These are phyloP conservation scores for Cutaneotrichosporon cavernicola DNA, from an alignment of 1,284 basidiomycete species.

Conservation along the genomic window DNA sequence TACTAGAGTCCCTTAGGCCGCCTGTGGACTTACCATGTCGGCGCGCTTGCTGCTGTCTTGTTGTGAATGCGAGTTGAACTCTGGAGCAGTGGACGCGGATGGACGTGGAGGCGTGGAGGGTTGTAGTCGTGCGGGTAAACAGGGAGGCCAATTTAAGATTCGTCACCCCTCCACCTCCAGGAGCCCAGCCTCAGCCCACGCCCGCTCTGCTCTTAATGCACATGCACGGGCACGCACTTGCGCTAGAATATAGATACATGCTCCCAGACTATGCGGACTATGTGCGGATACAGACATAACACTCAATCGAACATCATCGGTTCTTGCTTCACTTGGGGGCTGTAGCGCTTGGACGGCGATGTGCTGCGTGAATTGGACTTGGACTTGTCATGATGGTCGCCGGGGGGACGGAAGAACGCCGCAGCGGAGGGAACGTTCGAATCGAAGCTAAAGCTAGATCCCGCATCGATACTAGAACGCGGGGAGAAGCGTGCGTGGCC, in stretches of 20 bases:
- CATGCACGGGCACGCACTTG: not conserved
- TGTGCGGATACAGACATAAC: slow-evolving; percentile 8
- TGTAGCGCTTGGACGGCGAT: slow-evolving; percentile 15
- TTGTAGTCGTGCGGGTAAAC: not conserved
- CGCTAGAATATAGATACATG: slow-evolving; percentile 10
- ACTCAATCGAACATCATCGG: slow-evolving; percentile 17
- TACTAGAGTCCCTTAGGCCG: not conserved
- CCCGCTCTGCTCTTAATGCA: not conserved
- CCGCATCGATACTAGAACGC: slow-evolving; percentile 3
- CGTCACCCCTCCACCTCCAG: not conserved
- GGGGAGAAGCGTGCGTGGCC: not conserved
- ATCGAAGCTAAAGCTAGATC: not conserved
- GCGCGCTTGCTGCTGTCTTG: slow-evolving; percentile 10
- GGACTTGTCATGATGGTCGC: not conserved
- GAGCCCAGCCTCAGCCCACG: not conserved
- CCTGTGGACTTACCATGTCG: slow-evolving; percentile 18
- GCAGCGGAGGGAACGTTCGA: not conserved
- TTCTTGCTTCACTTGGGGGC: slow-evolving; percentile 19
- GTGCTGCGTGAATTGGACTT: slow-evolving; percentile 14
- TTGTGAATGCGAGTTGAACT: slow-evolving; percentile 4
- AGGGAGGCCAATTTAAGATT: not conserved
- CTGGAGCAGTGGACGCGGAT: slow-evolving; percentile 1
- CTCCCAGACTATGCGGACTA: not conserved
- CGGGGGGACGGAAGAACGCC: not conserved
- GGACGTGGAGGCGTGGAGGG: slow-evolving; percentile 16